Conservation (phyloP, 2,329 filamentous ascomycete species). For the Cordyceps cicadae region DNA sequence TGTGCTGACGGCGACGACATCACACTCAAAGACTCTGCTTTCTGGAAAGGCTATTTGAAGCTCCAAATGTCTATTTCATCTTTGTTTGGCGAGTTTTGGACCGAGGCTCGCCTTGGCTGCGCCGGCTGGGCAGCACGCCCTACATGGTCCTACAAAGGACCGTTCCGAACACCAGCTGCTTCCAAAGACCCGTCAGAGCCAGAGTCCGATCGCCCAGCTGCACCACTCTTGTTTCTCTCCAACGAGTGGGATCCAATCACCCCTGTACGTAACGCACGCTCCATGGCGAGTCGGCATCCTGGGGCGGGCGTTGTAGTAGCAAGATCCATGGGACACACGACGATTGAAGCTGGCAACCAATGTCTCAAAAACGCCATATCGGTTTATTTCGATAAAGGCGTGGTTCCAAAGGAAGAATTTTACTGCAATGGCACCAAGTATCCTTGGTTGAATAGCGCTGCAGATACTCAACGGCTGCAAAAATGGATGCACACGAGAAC, state of each 20-base stretch:
- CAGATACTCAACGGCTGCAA: neutral
- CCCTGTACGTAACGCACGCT: constrained; percentile 29
- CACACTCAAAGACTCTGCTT: constrained; percentile 15
- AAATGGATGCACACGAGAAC: neutral
- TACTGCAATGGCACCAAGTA: constrained; percentile 15
- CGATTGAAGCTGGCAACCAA: constrained; percentile 9
- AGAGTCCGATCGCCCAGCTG: constrained; percentile 25
- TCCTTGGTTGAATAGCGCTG: constrained; percentile 2
- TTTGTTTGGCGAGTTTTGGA: constrained; percentile 26
- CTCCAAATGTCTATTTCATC: constrained; percentile 20
- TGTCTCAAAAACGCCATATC: constrained; percentile 14
- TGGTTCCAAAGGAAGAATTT: constrained; percentile 14
- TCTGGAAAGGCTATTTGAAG: constrained; percentile 23
- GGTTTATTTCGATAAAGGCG: constrained; percentile 17
- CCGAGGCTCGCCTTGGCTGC: constrained; percentile 31
- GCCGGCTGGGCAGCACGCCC: constrained; percentile 22
- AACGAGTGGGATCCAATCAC: constrained; percentile 39
- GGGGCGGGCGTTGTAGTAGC: constrained; percentile 18
- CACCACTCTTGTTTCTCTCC: constrained; percentile 36
- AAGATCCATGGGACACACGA: constrained; percentile 18
- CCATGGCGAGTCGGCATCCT: constrained; percentile 17
- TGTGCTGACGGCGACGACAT: constrained; percentile 28
- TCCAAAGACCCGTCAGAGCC: constrained; percentile 7
- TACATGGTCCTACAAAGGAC: constrained; percentile 8
- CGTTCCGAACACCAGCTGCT: neutral